phyloP scores from a whole-genome alignment of 2,329 filamentous ascomycete species.

The Penicillium sp. region DNA sequence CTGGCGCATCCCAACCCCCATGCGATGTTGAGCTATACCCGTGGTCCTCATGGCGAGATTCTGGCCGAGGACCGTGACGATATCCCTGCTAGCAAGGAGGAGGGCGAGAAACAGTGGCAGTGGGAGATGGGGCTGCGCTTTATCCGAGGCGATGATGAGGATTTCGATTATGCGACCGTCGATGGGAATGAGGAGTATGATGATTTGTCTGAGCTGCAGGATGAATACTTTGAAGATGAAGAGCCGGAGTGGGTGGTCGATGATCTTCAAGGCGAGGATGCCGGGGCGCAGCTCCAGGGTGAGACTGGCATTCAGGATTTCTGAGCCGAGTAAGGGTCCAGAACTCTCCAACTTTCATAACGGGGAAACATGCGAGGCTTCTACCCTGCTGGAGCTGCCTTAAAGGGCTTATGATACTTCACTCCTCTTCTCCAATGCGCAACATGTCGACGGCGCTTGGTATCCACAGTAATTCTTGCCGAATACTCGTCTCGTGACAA shows the following conservation, averaged over 20 bases:
- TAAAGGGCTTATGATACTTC: neutral
- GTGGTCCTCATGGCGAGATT: slow-evolving; percentile 57
- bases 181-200: slow-evolving; percentile 75
- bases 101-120: slow-evolving; percentile 69
- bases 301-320: slow-evolving; percentile 75
- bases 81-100: slow-evolving; percentile 60
- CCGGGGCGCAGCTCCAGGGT: slow-evolving; percentile 42
- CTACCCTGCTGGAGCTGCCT: neutral
- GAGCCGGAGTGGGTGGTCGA: slow-evolving; percentile 66
- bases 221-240: slow-evolving; percentile 79
- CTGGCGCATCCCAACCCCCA: slow-evolving; percentile 56
- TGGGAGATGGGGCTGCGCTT: slow-evolving; percentile 74
- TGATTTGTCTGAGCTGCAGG: slow-evolving; percentile 64
- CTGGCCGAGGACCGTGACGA: slow-evolving; percentile 61
- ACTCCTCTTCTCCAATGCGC: neutral
- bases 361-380: neutral
- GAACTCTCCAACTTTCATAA: neutral
- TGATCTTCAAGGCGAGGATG: slow-evolving; percentile 38
- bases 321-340: slow-evolving; percentile 38
- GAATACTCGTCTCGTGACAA: neutral
- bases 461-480: neutral
- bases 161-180: slow-evolving; percentile 74
- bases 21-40: slow-evolving; percentile 51
- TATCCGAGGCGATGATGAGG: slow-evolving; percentile 69
- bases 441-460: neutral